Conservation (phyloP, 2,329 filamentous ascomycete genomes). For the Myriosclerotinia scirpicola region DNA sequence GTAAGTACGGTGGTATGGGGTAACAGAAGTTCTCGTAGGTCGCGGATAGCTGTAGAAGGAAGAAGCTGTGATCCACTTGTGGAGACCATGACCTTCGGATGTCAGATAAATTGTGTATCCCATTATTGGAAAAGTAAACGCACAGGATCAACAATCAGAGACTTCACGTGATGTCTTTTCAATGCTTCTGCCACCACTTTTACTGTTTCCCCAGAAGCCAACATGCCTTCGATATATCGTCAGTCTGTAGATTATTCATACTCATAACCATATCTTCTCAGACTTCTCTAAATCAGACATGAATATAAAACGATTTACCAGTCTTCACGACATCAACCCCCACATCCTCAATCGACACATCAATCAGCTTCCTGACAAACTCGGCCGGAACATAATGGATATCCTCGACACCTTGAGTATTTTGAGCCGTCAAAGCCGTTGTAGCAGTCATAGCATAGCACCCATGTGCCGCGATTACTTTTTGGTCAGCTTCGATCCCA, state of each 20-base stretch:
- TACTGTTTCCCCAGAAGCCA: constrained; percentile 71
- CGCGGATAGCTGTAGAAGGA: constrained; percentile 60
- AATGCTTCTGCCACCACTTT: constrained; percentile 66
- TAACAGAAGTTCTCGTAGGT: constrained; percentile 60
- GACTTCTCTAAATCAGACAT: background rate
- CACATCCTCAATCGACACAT: constrained; percentile 80
- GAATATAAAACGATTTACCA: constrained; percentile 54
- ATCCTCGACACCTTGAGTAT: constrained; percentile 79
- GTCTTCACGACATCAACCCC: constrained; percentile 90
- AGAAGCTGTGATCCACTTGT: constrained; percentile 74
- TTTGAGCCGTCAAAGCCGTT: constrained; percentile 93
- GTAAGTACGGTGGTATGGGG: constrained; percentile 69
- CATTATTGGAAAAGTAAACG: constrained; percentile 27
- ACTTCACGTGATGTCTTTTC: constrained; percentile 54
- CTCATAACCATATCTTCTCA: background rate
- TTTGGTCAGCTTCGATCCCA: constrained; percentile 93
- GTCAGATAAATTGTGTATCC: constrained; percentile 24
- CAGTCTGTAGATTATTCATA: background rate
- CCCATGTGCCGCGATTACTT: constrained; percentile 86
- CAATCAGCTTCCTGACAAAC: constrained; percentile 83
- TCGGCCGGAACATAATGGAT: constrained; percentile 76
- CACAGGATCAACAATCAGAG: constrained; percentile 75
- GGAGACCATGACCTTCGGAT: constrained; percentile 79
- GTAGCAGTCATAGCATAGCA: constrained; percentile 97
- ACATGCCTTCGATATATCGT: constrained; percentile 63